Conservation (phyloP, 306 rosid genomes). For the Myrica gale region DNA sequence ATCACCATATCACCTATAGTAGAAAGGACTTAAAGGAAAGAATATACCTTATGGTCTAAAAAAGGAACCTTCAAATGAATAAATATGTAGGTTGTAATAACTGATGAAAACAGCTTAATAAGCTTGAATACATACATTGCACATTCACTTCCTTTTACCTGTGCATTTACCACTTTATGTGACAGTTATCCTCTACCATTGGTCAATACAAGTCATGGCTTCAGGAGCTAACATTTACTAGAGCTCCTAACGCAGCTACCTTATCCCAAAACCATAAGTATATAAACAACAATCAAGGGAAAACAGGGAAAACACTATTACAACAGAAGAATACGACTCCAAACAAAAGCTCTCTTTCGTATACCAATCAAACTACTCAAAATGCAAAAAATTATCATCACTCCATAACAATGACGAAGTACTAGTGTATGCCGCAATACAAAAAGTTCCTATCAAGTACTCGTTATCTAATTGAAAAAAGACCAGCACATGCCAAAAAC, state of each 20-base stretch:
- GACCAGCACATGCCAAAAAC: conserved; percentile 12
- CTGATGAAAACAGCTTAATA: not conserved
- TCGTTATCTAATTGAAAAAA: not conserved
- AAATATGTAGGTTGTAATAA: not conserved
- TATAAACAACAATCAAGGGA: not conserved
- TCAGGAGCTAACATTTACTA: not conserved
- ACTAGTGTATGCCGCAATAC: not conserved
- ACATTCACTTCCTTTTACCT: not conserved
- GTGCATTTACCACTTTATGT: not conserved
- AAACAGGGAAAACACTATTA: not conserved
- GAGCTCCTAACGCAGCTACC: not conserved
- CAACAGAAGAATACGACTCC: not conserved
- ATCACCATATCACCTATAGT: no score
- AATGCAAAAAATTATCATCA: not conserved
- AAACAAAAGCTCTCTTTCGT: not conserved
- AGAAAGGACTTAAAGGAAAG: no score
- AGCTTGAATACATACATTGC: not conserved
- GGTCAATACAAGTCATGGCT: not conserved
- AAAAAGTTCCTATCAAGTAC: not conserved
- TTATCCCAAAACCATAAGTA: not conserved
- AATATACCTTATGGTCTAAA: not conserved
- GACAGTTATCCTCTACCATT: not conserved
- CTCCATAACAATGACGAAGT: not conserved
- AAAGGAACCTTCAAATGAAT: not conserved
- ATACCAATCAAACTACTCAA: not conserved